Evolutionary conservation across 2,329 filamentous ascomycete species (phyloP), one percentile per base, ranked within the genome.

Genomic region (Dactylella cylindrospora): DNA sequence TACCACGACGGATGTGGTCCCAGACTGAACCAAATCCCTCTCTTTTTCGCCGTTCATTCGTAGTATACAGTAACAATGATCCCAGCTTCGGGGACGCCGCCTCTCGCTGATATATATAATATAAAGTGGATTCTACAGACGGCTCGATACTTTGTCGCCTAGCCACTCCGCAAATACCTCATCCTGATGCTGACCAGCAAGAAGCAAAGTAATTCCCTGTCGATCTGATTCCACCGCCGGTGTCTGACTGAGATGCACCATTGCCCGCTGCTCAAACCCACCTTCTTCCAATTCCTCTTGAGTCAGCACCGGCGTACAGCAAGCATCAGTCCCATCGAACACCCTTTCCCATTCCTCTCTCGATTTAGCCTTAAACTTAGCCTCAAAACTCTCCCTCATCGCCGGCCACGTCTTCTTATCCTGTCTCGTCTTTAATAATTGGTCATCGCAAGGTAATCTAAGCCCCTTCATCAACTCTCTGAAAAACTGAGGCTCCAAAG

Each of bases 301-400:
- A 26, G 83, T 84, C 33, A 95, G 75, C 1, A 97, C 87, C 0
- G 91, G 91, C n/a, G 88, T 89, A 65, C 86, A 89, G 72, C 91
- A 97, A 1, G 91, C 91, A 74, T 97, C 91, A 0, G 87, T 93
- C 8, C 86, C 88, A 71, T 95, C 88, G 71, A 96, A 97, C 4
- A 95, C 76, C 2, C 62, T 71, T 73, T 95, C 91, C 91, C 91
- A 97, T 71, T 95, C 85, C 0, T 73, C 70, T 26, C 90, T 79
- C 3, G 85, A 85, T 74, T 83, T 88, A 36, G 75, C 73, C 71
- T 78, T 81, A 72, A 97, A 96, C 0, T 75, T 76, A 2, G 70
- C 71, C 2, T 78, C 78, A 66, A 95, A 85, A 2, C 82, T 71
- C 0, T 73, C 69, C 44, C 79, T 78, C 68, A 96, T 77, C 39